Conservation (phyloP, 257 asterid species). For the Solanum appendiculatum region DNA sequence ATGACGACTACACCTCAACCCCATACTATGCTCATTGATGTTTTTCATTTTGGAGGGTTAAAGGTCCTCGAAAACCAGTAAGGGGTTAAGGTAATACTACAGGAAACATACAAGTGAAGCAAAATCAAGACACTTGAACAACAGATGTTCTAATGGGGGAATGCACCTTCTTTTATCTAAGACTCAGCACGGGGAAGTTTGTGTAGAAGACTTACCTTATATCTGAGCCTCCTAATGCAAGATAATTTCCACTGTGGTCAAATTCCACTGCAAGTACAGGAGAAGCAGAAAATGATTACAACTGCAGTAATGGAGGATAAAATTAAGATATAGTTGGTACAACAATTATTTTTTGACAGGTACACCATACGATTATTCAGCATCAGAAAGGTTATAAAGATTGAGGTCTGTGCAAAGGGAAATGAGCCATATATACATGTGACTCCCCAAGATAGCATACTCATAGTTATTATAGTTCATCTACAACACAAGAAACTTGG, state of each 20-base stretch:
- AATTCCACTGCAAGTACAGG: constrained; percentile 47
- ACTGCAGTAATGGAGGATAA: not conserved
- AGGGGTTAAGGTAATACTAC: not conserved
- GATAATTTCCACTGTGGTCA: constrained; percentile 73
- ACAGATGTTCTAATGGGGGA: not conserved
- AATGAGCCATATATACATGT: not conserved
- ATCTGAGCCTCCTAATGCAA: constrained; percentile 65
- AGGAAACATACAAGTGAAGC: not conserved
- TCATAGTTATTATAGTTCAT: not conserved
- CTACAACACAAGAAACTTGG: not conserved
- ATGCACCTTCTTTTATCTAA: not conserved
- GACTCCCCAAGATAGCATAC: not conserved
- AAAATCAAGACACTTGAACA: not conserved
- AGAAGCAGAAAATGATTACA: not conserved
- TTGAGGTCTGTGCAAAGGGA: not conserved
- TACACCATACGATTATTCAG: not conserved
- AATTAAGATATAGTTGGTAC: not conserved
- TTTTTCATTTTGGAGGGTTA: not conserved
- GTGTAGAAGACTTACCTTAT: constrained; percentile 28
- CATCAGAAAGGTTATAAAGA: not conserved
- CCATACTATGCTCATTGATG: not conserved
- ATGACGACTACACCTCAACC: not conserved
- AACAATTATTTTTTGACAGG: not conserved
- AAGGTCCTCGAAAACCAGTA: not conserved
- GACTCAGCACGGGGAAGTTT: not conserved